phyloP scores from a whole-genome alignment of 2,329 filamentous ascomycete genomes.

The Scedosporium dehoogii region DNA sequence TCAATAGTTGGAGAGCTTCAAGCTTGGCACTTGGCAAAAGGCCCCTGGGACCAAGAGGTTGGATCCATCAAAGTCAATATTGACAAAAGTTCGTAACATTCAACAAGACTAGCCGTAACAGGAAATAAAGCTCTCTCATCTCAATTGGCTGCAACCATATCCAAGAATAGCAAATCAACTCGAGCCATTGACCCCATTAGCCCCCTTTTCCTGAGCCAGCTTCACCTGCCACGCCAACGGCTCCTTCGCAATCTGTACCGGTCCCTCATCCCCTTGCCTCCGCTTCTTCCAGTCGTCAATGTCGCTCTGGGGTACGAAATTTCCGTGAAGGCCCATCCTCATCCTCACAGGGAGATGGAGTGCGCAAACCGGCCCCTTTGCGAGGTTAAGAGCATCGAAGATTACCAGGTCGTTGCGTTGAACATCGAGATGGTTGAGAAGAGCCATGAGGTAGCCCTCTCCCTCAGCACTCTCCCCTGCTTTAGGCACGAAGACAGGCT shows the following conservation, averaged over 20 bases:
- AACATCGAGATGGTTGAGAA: slow-evolving; percentile 34
- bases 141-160: background rate
- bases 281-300: slow-evolving; percentile 31
- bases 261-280: slow-evolving; percentile 27
- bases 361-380: slow-evolving; percentile 26
- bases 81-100: background rate
- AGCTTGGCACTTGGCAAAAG: too few species aligned
- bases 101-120: too few species aligned
- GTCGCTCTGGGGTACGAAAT: slow-evolving; percentile 30
- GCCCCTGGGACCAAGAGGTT: too few species aligned
- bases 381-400: slow-evolving; percentile 28
- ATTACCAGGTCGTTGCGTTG: slow-evolving; percentile 33
- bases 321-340: slow-evolving; percentile 31
- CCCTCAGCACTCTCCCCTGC: slow-evolving; percentile 30
- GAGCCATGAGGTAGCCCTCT: slow-evolving; percentile 38
- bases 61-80: background rate
- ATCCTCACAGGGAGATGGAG: slow-evolving; percentile 30
- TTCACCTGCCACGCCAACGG: slow-evolving; percentile 28
- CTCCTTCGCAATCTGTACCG: slow-evolving; percentile 23
- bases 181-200: background rate
- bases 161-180: background rate
- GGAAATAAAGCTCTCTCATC: background rate
- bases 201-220: background rate
- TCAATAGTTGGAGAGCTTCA: too few species aligned
- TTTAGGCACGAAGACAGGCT: slow-evolving; percentile 41